Evolutionary conservation across 768 basidiomycete genomes (phyloP), one percentile per base, ranked within the genome.

Genomic region (Boletus pseudo-olivaceus): DNA sequence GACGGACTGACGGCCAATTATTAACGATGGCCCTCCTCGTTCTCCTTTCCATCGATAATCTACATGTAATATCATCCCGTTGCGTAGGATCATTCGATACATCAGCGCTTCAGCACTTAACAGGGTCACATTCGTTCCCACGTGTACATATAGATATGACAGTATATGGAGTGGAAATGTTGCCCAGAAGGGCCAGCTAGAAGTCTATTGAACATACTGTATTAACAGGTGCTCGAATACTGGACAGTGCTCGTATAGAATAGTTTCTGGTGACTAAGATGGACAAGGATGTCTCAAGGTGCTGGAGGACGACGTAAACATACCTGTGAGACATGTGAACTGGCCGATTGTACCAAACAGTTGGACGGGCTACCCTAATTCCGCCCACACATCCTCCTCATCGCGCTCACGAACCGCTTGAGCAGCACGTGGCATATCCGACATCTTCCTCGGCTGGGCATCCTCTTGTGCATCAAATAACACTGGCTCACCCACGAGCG

Each of bases 301-400:
- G 17, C 30, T 44, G 15, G 27, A 51, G 27, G 37, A 20, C 19
- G 38, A 45, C 26, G 7, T 6, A 27, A 19, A 38, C 11, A 10
- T 23, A 37, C 34, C 27, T 47, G n/a, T 19, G 27, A 34, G 33
- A 47, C 3, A 53, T 20, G 49, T 23, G 8, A n/a, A 51, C 42
- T 15, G 23, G 14, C 23, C 14, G 30, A 33, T 23, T 19, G 8
- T 10, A 26, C 33, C 15, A 10, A 37, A 19, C 1, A 33, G 12
- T 37, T 29, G 23, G 20, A 38, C 12, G 26, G 20, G 33, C 76
- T 66, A 84, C 35, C 80, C 82, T 46, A 83, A 64, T 64, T 82
- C 81, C 4, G 87, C 87, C 88, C 88, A 90, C 42, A 85, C 75
- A 59, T 90, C 88, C 62, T 83, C 81, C 5, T 72, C 68, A 59